Percentiles rank a stretch among this genome's conserved stretches.
These are phyloP conservation scores for Halteria grandinella DNA, from an alignment of 73 alveolate genomes.

Conservation along the genomic window DNA sequence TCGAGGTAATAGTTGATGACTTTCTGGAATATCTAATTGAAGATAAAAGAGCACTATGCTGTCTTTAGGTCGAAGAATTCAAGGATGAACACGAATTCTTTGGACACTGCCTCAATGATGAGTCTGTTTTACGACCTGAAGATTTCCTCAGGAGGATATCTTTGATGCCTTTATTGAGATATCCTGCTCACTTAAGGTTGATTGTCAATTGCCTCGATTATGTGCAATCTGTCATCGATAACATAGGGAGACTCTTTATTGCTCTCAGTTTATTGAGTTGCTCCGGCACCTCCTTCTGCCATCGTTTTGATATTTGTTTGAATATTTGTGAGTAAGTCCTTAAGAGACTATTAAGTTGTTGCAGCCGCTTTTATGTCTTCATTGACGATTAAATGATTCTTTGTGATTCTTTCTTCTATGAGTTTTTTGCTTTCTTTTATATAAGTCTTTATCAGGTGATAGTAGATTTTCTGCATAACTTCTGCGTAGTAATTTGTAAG, in stretches of 20 bases:
- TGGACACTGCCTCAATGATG: slow-evolving; percentile 44
- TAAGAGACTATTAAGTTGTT: too few relatives aligned
- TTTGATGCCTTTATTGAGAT: background rate
- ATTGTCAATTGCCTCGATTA: slow-evolving; percentile 43
- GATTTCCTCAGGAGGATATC: slow-evolving; percentile 55
- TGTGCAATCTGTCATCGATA: slow-evolving; percentile 56
- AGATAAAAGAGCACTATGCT: slow-evolving; percentile 55
- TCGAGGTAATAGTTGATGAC: slow-evolving; percentile 43
- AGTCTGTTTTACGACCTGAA: slow-evolving; percentile 57
- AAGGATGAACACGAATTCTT: slow-evolving; percentile 60
- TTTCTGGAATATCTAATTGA: slow-evolving; percentile 57
- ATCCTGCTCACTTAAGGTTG: slow-evolving; percentile 57
- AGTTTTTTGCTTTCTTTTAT: slow-evolving; percentile 57
- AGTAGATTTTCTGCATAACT: slow-evolving; percentile 60
- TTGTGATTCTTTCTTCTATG: slow-evolving; percentile 59
- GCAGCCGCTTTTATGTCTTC: slow-evolving; percentile 39
- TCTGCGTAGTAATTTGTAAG: slow-evolving; percentile 65
- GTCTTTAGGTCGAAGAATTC: slow-evolving; percentile 66
- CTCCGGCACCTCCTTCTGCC: too few relatives aligned
- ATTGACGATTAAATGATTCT: slow-evolving; percentile 59
- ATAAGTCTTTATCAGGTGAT: slow-evolving; percentile 50
- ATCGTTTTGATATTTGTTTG: too few relatives aligned
- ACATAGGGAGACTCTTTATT: slow-evolving; percentile 58
- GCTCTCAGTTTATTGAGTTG: too few relatives aligned
- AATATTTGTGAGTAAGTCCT: too few relatives aligned